These are phyloP conservation scores for Aphanomyces invadans DNA, from an alignment of 352 stramenopile species.

Conservation along the genomic window DNA sequence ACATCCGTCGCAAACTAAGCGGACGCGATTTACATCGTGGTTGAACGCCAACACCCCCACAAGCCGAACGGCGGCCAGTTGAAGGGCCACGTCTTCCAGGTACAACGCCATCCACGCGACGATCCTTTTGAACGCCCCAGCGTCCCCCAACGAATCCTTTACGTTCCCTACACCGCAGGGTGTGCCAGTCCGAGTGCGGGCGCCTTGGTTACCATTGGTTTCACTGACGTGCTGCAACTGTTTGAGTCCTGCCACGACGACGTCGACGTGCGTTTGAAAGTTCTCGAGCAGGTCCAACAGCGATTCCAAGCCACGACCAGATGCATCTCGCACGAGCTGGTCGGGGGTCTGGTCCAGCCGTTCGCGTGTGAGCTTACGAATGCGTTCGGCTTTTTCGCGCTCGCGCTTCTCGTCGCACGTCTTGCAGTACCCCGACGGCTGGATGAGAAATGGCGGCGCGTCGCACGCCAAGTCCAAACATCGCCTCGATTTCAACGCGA, in stretches of 20 bases:
- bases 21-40: constrained; percentile 64
- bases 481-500: constrained; percentile 36
- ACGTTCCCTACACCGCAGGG: too few relatives aligned
- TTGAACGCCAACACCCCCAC: constrained; percentile 71
- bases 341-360: constrained; percentile 25
- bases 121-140: constrained; percentile 46
- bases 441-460: constrained; percentile 52
- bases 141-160: constrained; percentile 77
- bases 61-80: constrained; percentile 71
- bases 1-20: constrained; percentile 57
- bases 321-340: constrained; percentile 31
- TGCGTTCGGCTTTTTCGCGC: constrained; percentile 24
- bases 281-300: constrained; percentile 6
- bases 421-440: constrained; percentile 51
- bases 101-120: constrained; percentile 57
- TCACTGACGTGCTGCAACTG: constrained; percentile 12
- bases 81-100: constrained; percentile 38
- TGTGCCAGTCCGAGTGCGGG: too few relatives aligned
- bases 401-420: constrained; percentile 44
- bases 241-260: not conserved
- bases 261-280: not conserved
- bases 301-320: not conserved
- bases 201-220: not conserved
- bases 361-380: constrained; percentile 20
- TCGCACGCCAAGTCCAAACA: constrained; percentile 66